Evolutionary conservation across 2,329 filamentous ascomycete genomes (phyloP).

Genomic region (Neonectria neomacrospora): DNA sequence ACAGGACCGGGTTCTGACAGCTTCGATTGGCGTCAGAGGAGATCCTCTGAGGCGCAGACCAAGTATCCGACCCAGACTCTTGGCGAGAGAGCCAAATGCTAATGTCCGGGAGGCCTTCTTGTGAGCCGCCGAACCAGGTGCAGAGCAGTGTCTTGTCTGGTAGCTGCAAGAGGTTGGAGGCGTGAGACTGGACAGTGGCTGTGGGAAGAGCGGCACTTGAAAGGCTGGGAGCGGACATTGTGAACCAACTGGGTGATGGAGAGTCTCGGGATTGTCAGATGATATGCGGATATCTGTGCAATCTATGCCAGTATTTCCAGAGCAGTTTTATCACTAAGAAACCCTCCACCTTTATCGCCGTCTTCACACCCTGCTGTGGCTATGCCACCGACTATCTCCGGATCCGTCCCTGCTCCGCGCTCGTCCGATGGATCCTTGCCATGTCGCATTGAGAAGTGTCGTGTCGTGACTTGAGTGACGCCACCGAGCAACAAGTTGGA

Average conservation of each 20-base stretch:
- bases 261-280: neutral
- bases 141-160: constrained; percentile 55
- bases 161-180: constrained; percentile 56
- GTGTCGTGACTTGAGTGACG: neutral
- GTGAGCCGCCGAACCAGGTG: constrained; percentile 58
- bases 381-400: neutral
- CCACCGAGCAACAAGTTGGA: neutral
- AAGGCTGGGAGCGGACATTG: constrained; percentile 10
- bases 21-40: constrained; percentile 54
- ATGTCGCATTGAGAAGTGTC: neutral
- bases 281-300: neutral
- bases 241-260: neutral
- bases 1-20: constrained; percentile 58
- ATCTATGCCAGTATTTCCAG: neutral
- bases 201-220: constrained; percentile 47
- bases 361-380: neutral
- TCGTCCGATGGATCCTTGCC: neutral
- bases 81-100: constrained; percentile 55
- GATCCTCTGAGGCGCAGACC: constrained; percentile 50
- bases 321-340: neutral
- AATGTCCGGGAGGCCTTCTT: constrained; percentile 58
- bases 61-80: constrained; percentile 42
- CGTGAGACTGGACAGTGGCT: constrained; percentile 56
- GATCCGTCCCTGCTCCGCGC: neutral
- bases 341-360: neutral